Evolutionary conservation across 2,329 filamentous ascomycete genomes (phyloP), one percentile per base, ranked within the genome.

Genomic region (Fusarium piperis): DNA sequence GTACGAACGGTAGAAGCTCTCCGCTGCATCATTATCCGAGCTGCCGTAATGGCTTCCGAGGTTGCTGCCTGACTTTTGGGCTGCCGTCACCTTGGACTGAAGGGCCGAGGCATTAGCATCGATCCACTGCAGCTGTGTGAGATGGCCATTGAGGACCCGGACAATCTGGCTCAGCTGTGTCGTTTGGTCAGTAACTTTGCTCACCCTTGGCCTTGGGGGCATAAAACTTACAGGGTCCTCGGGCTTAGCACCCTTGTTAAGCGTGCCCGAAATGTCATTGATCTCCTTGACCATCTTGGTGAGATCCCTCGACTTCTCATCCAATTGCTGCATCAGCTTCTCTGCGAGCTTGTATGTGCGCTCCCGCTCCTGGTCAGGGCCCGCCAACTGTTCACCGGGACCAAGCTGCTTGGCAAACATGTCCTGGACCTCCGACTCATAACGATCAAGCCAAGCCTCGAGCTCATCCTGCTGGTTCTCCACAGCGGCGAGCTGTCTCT

Each of bases 221-320:
- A 3, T 36, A 46, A 35, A 76, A 88, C 91, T 83, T 88, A 96
- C 94, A 74, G 93, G 93, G 82, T 96, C 94, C 80, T 96, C 93
- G 30, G 93, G 89, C 82, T 97, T 97, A 82, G 89, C 92, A 65
- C 93, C 94, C 87, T 97, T 97, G 87, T 91, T 95, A 73, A 99
- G 85, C 26, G 91, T 94, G 61, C 93, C 89, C n/a, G 94, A 96
- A 69, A 97, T 95, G 74, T 92, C 90, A 80, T 99, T 99, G 79
- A 99, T 97, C 82, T 98, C 96, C 79, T 97, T 95, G 76, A 99
- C 97, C 94, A 99, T 98, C 83, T 94, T 95, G 53, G 90, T 91
- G 70, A 99, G 86, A 79, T 97, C 94, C 79, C 94, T 93, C 78
- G 94, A 94, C 90, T 98, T 97, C 76, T 97, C 94, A 64, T 97